Base-by-base conservation (phyloP, 495 filamentous ascomycete species). In the Filosporella fistucella region DNA sequence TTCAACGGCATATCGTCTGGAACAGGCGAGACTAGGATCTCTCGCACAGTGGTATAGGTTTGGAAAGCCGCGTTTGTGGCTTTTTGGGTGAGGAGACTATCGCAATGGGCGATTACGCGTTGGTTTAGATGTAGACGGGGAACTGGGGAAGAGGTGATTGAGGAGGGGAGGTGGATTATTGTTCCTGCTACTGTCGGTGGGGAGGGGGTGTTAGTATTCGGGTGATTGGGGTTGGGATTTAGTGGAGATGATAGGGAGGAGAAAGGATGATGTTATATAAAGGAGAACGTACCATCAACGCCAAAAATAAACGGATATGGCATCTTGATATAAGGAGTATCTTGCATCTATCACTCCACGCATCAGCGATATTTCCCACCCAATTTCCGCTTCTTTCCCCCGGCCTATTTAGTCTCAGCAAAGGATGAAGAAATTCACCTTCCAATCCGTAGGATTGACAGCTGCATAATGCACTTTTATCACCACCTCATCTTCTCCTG, bases 1-100 rank as follows among this genome's bases (percentile, higher is more conserved):
- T 51, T 56, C 20, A 65, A 66, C 2, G 61, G 49, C 10, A 75
- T 41, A 13, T 34, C 45, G 16, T 66, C 62, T 0, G 74, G 72
- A 26, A 77, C 57, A 18, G 43, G 38, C 0, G 63, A 26, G 1
- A 45, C 40, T 1, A 34, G 12, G 9, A 43, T 49, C 20, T 43
- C 51, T 3, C 23, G 32, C 4, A 12, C 14, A 11, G 25, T 34
- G 16, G 44, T 43, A n/a, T 43, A 54, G 7, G 23, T 16, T 32
- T 54, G 51, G 24, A 54, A 48, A 1, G n/a, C 45, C 14, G 41
- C 25, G 1, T 51, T 28, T 5, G 52, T 35, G 9, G 20, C 10
- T 6, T 26, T 44, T 2, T 36, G 1, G 8, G 37, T 50, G 10
- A 55, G 1, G 4, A 39, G 40, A 30, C 18, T 26, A 35, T 46